phyloP scores from a whole-genome alignment of 2,329 filamentous ascomycete genomes.

The Penicillium verrucosum region DNA sequence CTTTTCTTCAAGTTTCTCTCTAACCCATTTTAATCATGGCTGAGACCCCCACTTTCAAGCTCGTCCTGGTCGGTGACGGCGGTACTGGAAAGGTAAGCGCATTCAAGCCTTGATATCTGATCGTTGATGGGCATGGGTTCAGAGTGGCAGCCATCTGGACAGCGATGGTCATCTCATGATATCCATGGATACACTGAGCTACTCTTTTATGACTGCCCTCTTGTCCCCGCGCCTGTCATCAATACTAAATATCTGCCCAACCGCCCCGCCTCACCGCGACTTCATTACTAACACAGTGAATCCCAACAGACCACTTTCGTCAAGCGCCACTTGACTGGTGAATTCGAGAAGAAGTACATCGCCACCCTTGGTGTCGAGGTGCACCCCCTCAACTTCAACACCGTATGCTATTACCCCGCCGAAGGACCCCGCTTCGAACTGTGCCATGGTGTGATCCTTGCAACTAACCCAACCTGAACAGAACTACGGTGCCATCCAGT shows the following conservation, averaged over 20 bases:
- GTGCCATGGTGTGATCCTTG: constrained; percentile 12
- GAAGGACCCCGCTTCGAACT: constrained; percentile 30
- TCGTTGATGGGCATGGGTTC: constrained; percentile 5
- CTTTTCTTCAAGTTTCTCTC: constrained; percentile 12
- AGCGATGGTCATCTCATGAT: not conserved
- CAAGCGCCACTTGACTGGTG: constrained; percentile 99
- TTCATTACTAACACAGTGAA: constrained; percentile 25
- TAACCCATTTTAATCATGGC: constrained; percentile 56
- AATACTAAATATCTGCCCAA: constrained; percentile 27
- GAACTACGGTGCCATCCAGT: constrained; percentile 95
- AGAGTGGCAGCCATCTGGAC: constrained; percentile 3
- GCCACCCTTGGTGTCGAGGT: constrained; percentile 99
- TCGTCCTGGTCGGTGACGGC: constrained; percentile 98
- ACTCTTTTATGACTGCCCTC: constrained; percentile 5
- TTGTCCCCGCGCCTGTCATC: constrained; percentile 29
- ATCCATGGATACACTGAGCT: not conserved
- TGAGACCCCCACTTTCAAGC: constrained; percentile 87
- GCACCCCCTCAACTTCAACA: constrained; percentile 95
- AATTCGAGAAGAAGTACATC: constrained; percentile 99
- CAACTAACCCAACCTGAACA: constrained; percentile 38
- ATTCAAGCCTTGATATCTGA: not conserved
- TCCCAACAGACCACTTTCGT: constrained; percentile 88
- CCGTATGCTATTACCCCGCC: constrained; percentile 72
- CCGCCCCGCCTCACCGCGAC: constrained; percentile 14
- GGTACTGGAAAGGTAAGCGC: constrained; percentile 93